These are phyloP conservation scores for Drechslerella coelobrocha DNA, from an alignment of 2,329 filamentous ascomycete genomes.

Conservation along the genomic window DNA sequence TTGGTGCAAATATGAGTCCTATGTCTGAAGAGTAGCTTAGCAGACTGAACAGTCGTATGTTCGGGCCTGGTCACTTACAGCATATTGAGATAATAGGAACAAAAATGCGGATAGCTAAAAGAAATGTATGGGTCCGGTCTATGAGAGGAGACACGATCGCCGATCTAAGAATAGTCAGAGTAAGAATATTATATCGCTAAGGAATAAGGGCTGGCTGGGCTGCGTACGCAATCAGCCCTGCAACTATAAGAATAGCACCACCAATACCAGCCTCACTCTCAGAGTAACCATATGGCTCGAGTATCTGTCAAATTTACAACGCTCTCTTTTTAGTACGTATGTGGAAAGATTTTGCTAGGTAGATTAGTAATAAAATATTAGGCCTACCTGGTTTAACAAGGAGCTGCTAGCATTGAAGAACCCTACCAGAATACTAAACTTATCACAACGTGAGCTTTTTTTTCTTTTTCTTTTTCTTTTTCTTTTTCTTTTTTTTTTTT, in stretches of 20 bases:
- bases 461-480: background rate
- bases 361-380: background rate
- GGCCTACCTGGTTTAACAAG: slow-evolving; percentile 74
- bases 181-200: background rate
- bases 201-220: background rate
- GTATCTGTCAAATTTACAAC: slow-evolving; percentile 62
- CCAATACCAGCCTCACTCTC: slow-evolving; percentile 87
- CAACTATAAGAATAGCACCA: slow-evolving; percentile 85
- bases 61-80: slow-evolving; percentile 57
- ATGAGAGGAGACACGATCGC: slow-evolving; percentile 81
- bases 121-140: slow-evolving; percentile 81
- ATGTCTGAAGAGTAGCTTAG: slow-evolving; percentile 62
- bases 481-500: too few relatives aligned
- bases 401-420: slow-evolving; percentile 93
- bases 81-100: slow-evolving; percentile 75
- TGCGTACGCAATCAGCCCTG: slow-evolving; percentile 71
- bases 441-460: slow-evolving; percentile 59
- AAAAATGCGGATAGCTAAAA: slow-evolving; percentile 73
- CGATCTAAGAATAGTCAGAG: slow-evolving; percentile 58
- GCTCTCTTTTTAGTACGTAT: background rate
- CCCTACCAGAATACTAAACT: slow-evolving; percentile 85
- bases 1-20: slow-evolving; percentile 79
- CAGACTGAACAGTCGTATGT: too few relatives aligned
- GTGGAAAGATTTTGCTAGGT: background rate
- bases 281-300: slow-evolving; percentile 81